These are phyloP conservation scores for Udeniomyces megalosporus DNA, from an alignment of 768 basidiomycete genomes.

Conservation along the genomic window DNA sequence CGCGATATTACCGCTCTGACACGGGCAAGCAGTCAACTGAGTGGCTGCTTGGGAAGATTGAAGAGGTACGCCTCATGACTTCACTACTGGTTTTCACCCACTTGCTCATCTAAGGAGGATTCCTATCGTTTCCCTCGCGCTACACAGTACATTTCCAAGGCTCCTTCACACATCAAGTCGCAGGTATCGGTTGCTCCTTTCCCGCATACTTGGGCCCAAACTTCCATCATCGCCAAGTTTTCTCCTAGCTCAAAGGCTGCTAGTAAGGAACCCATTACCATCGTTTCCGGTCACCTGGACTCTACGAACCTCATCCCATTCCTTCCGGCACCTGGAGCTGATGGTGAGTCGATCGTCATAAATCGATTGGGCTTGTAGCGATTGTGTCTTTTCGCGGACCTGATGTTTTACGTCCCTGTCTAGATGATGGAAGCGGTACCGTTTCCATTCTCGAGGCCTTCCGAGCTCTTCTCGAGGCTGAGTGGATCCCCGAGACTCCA, in stretches of 20 bases:
- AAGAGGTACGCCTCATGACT: conserved; percentile 35
- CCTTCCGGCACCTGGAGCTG: conserved; percentile 33
- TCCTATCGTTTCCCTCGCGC: no score
- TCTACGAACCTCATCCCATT: conserved; percentile 32
- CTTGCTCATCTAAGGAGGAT: neutral
- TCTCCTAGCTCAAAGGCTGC: conserved; percentile 50
- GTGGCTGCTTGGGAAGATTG: conserved; percentile 56
- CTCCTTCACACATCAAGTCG: conserved; percentile 12
- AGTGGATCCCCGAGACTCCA: conserved; percentile 48
- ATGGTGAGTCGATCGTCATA: conserved; percentile 13
- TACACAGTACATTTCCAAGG: neutral
- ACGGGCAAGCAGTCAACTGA: conserved; percentile 58
- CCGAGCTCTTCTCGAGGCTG: conserved; percentile 42
- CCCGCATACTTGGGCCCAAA: conserved; percentile 68
- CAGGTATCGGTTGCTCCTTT: conserved; percentile 57
- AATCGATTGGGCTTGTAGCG: no score
- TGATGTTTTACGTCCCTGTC: no score
- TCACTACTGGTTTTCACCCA: neutral
- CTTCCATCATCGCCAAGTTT: conserved; percentile 58
- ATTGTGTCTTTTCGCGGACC: no score
- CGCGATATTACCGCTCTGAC: conserved; percentile 50
- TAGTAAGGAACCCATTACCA: conserved; percentile 44
- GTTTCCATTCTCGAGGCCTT: conserved; percentile 59
- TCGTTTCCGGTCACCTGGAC: conserved; percentile 61
- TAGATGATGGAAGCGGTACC: conserved; percentile 44